Percentiles rank a stretch among this genome's conserved stretches.
phyloP scores from a whole-genome alignment of 2,329 filamentous ascomycete species.

The Colletotrichum chrysophilum region DNA sequence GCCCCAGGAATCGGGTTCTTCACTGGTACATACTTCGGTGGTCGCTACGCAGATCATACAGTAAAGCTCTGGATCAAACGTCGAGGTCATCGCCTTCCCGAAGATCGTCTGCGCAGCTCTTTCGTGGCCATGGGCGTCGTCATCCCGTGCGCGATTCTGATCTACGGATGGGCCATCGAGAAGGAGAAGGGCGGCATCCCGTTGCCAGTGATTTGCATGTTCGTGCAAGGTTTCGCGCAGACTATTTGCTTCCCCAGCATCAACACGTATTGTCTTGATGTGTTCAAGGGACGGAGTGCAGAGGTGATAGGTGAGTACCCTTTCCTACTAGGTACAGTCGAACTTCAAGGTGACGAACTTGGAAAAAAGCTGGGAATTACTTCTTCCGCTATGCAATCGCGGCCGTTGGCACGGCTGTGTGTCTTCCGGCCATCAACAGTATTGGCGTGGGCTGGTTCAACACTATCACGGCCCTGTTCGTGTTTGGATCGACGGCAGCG shows the following conservation, averaged over 20 bases:
- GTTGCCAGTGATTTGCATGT: slow-evolving; percentile 71
- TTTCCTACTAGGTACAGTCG: accelerated
- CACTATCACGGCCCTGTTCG: slow-evolving; percentile 56
- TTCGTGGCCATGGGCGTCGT: slow-evolving; percentile 63
- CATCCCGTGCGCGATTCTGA: slow-evolving; percentile 68
- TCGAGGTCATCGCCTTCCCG: slow-evolving; percentile 63
- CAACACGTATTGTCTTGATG: slow-evolving; percentile 56
- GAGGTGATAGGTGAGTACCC: slow-evolving; percentile 33
- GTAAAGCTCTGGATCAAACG: slow-evolving; percentile 67
- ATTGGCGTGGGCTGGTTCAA: slow-evolving; percentile 85
- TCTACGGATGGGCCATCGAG: slow-evolving; percentile 65
- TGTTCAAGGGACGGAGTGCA: slow-evolving; percentile 11
- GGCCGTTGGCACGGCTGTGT: slow-evolving; percentile 71
- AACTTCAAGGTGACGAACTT: neutral
- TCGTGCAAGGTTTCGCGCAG: slow-evolving; percentile 71
- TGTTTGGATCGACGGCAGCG: neutral
- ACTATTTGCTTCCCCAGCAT: slow-evolving; percentile 72
- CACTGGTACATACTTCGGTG: slow-evolving; percentile 69
- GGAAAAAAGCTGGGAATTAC: slow-evolving; percentile 75
- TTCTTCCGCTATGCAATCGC: slow-evolving; percentile 79
- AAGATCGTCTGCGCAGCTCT: slow-evolving; percentile 71
- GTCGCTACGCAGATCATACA: slow-evolving; percentile 68
- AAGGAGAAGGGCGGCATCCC: slow-evolving; percentile 37
- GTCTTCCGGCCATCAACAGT: slow-evolving; percentile 72
- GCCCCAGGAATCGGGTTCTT: slow-evolving; percentile 73